phyloP scores from a whole-genome alignment of 2,329 filamentous ascomycete genomes.

The Beauveria medogensis region DNA sequence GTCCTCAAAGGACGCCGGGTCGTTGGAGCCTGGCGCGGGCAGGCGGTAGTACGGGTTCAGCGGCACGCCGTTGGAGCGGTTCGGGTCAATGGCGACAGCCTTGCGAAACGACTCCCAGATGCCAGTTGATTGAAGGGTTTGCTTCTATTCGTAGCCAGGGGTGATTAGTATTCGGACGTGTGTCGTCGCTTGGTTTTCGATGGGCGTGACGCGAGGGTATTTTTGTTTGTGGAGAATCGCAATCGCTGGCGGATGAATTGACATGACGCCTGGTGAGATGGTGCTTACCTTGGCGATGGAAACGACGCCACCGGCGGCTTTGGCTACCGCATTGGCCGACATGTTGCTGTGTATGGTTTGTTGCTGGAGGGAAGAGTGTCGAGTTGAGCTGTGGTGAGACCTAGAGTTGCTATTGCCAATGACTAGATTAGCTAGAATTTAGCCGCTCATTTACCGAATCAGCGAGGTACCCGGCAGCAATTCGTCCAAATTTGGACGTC shows the following conservation, averaged over 20 bases:
- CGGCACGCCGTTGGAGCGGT: slow-evolving; percentile 85
- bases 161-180: slow-evolving; percentile 11
- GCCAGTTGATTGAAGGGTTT: slow-evolving; percentile 83
- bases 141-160: slow-evolving; percentile 58
- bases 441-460: slow-evolving; percentile 15
- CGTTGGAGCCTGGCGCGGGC: slow-evolving; percentile 49
- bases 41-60: slow-evolving; percentile 89
- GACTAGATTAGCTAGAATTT: slow-evolving; percentile 11
- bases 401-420: slow-evolving; percentile 8
- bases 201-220: background rate
- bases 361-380: slow-evolving; percentile 12
- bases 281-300: slow-evolving; percentile 51
- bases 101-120: slow-evolving; percentile 81
- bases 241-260: slow-evolving; percentile 15
- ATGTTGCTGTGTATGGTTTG: slow-evolving; percentile 33
- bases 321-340: slow-evolving; percentile 53
- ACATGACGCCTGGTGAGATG: slow-evolving; percentile 11
- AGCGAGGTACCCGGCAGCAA: background rate
- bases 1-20: slow-evolving; percentile 32
- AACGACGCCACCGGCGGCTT: slow-evolving; percentile 46
- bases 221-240: background rate
- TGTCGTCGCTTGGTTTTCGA: slow-evolving; percentile 11
- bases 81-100: slow-evolving; percentile 70
- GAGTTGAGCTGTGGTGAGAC: too few relatives aligned
- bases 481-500: background rate